A percentile compares a stretch with the other conserved stretches of the same genome.
phyloP scores from a whole-genome alignment of 225 moss, liverwort and hornwort genomes.

The Takakia lepidozioides region DNA sequence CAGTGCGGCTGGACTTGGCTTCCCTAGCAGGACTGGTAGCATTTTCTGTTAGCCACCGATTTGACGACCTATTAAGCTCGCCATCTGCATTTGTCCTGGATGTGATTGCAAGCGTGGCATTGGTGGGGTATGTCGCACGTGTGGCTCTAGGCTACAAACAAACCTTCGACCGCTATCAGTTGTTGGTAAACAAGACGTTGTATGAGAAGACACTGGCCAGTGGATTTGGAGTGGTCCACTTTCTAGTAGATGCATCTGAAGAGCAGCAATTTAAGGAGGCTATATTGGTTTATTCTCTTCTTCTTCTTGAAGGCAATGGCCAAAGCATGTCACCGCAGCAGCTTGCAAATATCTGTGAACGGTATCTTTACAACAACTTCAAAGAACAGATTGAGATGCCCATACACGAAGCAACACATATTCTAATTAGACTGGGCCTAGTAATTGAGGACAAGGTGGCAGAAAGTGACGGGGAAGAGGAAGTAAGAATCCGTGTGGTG shows the following conservation, averaged over 20 bases:
- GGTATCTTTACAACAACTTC: conserved; percentile 71
- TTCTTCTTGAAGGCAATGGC: conserved; percentile 29
- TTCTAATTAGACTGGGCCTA: conserved; percentile 59
- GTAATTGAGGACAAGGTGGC: conserved; percentile 8
- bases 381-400: conserved; percentile 89
- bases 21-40: conserved; percentile 75
- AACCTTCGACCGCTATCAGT: conserved; percentile 68
- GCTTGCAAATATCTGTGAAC: conserved; percentile 50
- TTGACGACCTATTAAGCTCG: conserved; percentile 65
- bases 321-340: conserved; percentile 35
- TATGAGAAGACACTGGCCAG: conserved; percentile 85
- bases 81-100: conserved; percentile 84
- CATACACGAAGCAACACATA: conserved; percentile 32
- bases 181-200: conserved; percentile 83
- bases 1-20: conserved; percentile 70
- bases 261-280: conserved; percentile 87
- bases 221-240: conserved; percentile 85
- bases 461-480: background rate
- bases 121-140: conserved; percentile 51
- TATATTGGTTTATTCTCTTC: conserved; percentile 49
- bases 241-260: conserved; percentile 79
- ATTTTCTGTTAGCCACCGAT: conserved; percentile 65
- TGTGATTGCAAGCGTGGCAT: conserved; percentile 69
- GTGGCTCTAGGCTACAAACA: conserved; percentile 73
- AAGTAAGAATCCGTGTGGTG: conserved; percentile 6